Conservation (phyloP, 2,329 filamentous ascomycete species). For the Cercospora janseana region DNA sequence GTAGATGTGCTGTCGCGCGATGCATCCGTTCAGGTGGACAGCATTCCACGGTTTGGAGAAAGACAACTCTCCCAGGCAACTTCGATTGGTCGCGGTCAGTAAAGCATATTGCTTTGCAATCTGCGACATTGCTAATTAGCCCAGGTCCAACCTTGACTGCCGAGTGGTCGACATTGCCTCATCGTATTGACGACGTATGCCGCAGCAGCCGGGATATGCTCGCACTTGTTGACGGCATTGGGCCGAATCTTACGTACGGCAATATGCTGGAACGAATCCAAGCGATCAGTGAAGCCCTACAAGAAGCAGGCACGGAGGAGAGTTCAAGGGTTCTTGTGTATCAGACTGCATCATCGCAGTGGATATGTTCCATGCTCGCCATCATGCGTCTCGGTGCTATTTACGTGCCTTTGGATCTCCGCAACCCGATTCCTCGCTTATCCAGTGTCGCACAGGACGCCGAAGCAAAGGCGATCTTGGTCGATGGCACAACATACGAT, state of each 20-base stretch:
- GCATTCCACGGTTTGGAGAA: too few relatives aligned
- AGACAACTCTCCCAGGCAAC: too few relatives aligned
- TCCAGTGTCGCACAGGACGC: too few relatives aligned
- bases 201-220: neutral
- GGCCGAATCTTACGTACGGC: neutral
- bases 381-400: constrained; percentile 4
- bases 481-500: too few relatives aligned
- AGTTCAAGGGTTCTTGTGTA: constrained; percentile 8
- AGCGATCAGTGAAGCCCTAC: constrained; percentile 3
- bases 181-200: constrained; percentile 3
- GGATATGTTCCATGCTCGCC: constrained; percentile 13
- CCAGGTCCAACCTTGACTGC: too few relatives aligned
- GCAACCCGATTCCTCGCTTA: constrained; percentile 5
- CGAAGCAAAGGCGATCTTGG: too few relatives aligned
- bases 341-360: constrained; percentile 3
- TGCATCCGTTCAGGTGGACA: neutral
- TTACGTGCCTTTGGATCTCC: constrained; percentile 10
- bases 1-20: neutral
- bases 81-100: too few relatives aligned
- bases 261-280: neutral
- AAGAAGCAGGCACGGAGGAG: neutral
- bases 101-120: too few relatives aligned
- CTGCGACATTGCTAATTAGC: neutral
- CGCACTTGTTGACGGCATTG: constrained; percentile 4
- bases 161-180: too few relatives aligned